Percentiles rank a stretch among this genome's conserved stretches.
These are phyloP conservation scores for Alectoria sarmentosa DNA, from an alignment of 495 filamentous ascomycete species.

Conservation along the genomic window DNA sequence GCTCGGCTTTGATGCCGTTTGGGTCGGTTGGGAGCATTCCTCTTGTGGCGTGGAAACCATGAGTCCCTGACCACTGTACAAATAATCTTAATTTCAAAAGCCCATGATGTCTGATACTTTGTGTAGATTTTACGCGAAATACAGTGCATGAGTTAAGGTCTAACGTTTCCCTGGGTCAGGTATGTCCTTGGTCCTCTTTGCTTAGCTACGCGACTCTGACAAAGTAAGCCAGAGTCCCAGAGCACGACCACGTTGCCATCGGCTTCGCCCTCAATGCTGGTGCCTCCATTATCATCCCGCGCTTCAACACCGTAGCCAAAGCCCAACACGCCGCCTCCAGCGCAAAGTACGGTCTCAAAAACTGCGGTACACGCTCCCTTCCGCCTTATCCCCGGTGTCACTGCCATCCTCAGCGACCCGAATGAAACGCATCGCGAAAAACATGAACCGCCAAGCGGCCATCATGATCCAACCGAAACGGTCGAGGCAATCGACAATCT, in stretches of 20 bases:
- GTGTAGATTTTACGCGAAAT: conserved; percentile 37
- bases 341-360: conserved; percentile 40
- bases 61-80: conserved; percentile 35
- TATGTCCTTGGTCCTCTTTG: not conserved
- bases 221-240: conserved; percentile 30
- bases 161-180: conserved; percentile 36
- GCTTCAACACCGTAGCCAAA: conserved; percentile 42
- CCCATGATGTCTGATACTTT: not conserved
- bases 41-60: conserved; percentile 39
- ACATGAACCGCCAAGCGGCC: conserved; percentile 39
- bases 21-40: conserved; percentile 43
- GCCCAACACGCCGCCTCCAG: conserved; percentile 38
- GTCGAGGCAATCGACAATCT: conserved; percentile 49
- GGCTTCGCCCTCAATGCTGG: conserved; percentile 44
- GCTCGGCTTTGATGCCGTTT: conserved; percentile 36
- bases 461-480: conserved; percentile 46
- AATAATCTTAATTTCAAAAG: not conserved
- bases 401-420: conserved; percentile 28
- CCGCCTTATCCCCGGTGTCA: conserved; percentile 33
- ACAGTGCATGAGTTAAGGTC: conserved; percentile 36
- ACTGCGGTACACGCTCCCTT: conserved; percentile 36
- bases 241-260: conserved; percentile 41
- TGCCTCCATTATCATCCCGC: conserved; percentile 39
- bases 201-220: not conserved
- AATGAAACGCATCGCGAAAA: conserved; percentile 31